These are phyloP conservation scores for Cronartium ribicola DNA, from an alignment of 1,284 basidiomycete genomes.

Conservation along the genomic window DNA sequence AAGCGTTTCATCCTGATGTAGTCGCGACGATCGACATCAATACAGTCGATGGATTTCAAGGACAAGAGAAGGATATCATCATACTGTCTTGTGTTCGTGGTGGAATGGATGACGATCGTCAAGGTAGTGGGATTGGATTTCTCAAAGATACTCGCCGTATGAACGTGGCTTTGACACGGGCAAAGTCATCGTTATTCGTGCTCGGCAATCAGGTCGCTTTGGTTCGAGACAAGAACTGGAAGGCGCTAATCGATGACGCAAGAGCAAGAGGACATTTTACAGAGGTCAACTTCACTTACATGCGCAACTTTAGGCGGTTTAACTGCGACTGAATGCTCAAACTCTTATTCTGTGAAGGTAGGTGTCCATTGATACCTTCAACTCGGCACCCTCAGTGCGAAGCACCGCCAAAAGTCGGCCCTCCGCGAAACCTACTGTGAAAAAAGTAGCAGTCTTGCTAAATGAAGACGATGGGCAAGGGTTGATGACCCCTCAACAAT, in stretches of 20 bases:
- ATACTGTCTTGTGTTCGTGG: constrained; percentile 84
- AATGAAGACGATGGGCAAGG: neutral
- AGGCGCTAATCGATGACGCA: constrained; percentile 57
- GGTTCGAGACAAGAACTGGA: constrained; percentile 60
- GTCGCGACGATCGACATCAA: constrained; percentile 80
- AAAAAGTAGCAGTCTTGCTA: neutral
- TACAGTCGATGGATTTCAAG: constrained; percentile 97
- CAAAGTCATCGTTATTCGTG: constrained; percentile 88
- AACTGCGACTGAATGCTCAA: neutral
- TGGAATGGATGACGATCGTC: constrained; percentile 59
- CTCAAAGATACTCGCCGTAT: constrained; percentile 72
- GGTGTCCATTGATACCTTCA: constrained; percentile 34
- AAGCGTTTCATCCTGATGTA: constrained; percentile 70
- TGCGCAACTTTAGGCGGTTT: neutral
- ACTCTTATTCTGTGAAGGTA: constrained; percentile 2
- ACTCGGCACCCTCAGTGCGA: constrained; percentile 14
- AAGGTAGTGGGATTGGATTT: constrained; percentile 53
- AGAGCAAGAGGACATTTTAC: constrained; percentile 14
- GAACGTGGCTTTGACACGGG: constrained; percentile 96
- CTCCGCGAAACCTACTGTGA: neutral
- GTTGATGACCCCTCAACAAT: constrained; percentile 26
- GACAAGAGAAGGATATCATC: constrained; percentile 94
- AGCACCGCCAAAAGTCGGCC: neutral
- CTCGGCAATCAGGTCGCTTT: constrained; percentile 66
- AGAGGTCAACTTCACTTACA: constrained; percentile 21